A percentile compares a stretch with the other conserved stretches of the same genome.
These are phyloP conservation scores for Neurospora sp. DNA, from an alignment of 2,329 filamentous ascomycete genomes.

Conservation along the genomic window DNA sequence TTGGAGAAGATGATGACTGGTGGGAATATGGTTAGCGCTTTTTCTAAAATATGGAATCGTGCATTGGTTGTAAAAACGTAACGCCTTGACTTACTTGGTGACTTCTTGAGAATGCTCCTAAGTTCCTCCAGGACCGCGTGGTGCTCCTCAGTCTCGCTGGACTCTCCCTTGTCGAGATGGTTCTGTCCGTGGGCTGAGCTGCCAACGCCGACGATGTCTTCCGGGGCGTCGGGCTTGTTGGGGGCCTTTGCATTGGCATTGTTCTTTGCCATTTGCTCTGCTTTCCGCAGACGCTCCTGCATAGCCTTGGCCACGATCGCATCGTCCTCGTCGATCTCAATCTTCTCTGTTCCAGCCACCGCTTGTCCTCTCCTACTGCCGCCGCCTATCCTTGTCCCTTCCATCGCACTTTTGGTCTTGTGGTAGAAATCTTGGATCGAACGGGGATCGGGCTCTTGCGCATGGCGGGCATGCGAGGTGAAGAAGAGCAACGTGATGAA, in stretches of 20 bases:
- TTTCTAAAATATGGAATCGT: background rate
- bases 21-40: conserved; percentile 2
- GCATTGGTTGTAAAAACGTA: background rate
- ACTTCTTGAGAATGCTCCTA: conserved; percentile 69
- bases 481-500: conserved; percentile 65
- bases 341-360: conserved; percentile 27
- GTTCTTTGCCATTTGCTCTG: conserved; percentile 59
- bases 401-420: conserved; percentile 47
- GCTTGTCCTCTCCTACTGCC: conserved; percentile 19
- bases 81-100: conserved; percentile 54
- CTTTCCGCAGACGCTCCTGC: conserved; percentile 53
- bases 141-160: conserved; percentile 44
- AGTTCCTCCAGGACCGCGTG: conserved; percentile 61
- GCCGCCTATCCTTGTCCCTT: conserved; percentile 16
- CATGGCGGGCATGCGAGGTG: conserved; percentile 47
- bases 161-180: conserved; percentile 30
- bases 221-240: conserved; percentile 48
- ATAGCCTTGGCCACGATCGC: conserved; percentile 41
- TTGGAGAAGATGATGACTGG: conserved; percentile 94
- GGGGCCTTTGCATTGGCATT: conserved; percentile 57
- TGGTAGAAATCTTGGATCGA: conserved; percentile 47
- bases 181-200: conserved; percentile 44
- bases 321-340: conserved; percentile 46
- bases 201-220: conserved; percentile 47
- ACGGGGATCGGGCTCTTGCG: conserved; percentile 33